Evolutionary conservation across 2,329 filamentous ascomycete genomes (phyloP).

Genomic region (Herpotrichia juniperi): DNA sequence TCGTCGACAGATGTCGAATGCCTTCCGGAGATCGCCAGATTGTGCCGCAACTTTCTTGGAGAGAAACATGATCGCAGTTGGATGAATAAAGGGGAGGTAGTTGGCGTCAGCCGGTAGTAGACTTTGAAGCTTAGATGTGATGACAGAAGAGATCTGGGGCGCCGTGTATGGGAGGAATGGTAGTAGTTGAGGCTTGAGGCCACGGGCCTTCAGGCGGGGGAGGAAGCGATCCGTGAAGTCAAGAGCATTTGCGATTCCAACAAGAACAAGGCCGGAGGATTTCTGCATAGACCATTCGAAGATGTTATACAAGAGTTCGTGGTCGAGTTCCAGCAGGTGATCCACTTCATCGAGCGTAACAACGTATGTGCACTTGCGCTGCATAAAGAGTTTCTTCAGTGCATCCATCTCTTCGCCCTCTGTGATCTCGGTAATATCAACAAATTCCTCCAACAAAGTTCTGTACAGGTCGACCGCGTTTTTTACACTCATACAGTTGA

Average conservation of each 20-base stretch:
- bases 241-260: slow-evolving; percentile 95
- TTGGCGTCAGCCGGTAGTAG: slow-evolving; percentile 66
- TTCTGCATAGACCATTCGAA: slow-evolving; percentile 94
- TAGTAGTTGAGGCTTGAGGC: slow-evolving; percentile 85
- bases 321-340: slow-evolving; percentile 84
- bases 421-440: slow-evolving; percentile 62
- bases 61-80: slow-evolving; percentile 90
- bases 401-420: slow-evolving; percentile 71
- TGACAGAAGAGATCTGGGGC: slow-evolving; percentile 83
- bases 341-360: slow-evolving; percentile 95
- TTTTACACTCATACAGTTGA: slow-evolving; percentile 98
- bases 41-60: slow-evolving; percentile 94
- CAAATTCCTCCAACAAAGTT: slow-evolving; percentile 74
- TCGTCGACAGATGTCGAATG: slow-evolving; percentile 90
- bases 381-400: slow-evolving; percentile 74
- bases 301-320: slow-evolving; percentile 88
- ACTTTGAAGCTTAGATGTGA: slow-evolving; percentile 80
- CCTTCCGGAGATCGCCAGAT: slow-evolving; percentile 91
- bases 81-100: slow-evolving; percentile 87
- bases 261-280: slow-evolving; percentile 77
- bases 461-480: slow-evolving; percentile 84
- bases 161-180: slow-evolving; percentile 94
- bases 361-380: slow-evolving; percentile 69
- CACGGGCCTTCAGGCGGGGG: slow-evolving; percentile 89
- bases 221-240: slow-evolving; percentile 95